A percentile compares a stretch with the other conserved stretches of the same genome.
Conservation (phyloP, 306 rosid genomes). For the Carpinus fangiana region DNA sequence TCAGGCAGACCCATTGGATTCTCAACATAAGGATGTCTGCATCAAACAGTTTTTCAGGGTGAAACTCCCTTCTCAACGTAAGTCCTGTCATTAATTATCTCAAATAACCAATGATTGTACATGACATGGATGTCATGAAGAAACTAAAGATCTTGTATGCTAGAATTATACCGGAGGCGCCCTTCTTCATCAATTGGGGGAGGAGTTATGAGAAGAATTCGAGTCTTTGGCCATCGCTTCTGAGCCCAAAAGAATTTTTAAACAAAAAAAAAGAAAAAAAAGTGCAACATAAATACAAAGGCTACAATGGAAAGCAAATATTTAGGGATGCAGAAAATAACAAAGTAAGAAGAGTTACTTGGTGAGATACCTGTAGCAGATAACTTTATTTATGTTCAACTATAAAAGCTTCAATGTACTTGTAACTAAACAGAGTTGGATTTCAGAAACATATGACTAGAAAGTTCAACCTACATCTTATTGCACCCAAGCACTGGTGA, state of each 20-base stretch:
- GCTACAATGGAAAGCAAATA: conserved; percentile 10
- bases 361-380: not conserved
- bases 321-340: not conserved
- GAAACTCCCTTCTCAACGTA: no score
- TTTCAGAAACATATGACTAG: not conserved
- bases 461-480: not conserved
- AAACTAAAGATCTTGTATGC: conserved; percentile 4
- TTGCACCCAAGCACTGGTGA: not conserved
- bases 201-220: conserved; percentile 68
- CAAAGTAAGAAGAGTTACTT: not conserved
- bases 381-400: not conserved
- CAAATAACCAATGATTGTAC: not conserved
- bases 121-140: not conserved
- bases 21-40: conserved; percentile 54
- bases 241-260: conserved; percentile 30
- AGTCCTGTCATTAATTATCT: not conserved
- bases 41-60: not conserved
- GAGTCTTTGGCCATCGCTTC: conserved; percentile 74
- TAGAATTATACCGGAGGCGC: conserved; percentile 54
- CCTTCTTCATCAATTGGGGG: conserved; percentile 87
- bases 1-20: conserved; percentile 69
- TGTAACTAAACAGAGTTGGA: not conserved
- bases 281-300: conserved; percentile 1
- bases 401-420: not conserved
- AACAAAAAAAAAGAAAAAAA: not conserved